These are phyloP conservation scores for Psidium friedrichsthalianum DNA, from an alignment of 345 rosid species.

Conservation along the genomic window DNA sequence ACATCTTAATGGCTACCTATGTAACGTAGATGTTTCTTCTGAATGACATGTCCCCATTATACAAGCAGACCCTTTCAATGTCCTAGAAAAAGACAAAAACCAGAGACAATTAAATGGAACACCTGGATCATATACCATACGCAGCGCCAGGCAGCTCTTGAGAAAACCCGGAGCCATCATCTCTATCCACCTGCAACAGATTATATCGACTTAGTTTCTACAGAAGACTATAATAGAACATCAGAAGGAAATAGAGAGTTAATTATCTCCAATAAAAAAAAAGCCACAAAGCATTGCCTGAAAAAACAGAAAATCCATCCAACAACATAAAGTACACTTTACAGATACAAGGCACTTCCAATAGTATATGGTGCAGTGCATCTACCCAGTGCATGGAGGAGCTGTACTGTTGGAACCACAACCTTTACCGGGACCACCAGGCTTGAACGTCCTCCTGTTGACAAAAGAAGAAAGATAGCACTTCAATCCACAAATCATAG, in stretches of 20 bases:
- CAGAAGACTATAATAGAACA: background rate
- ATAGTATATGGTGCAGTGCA: background rate
- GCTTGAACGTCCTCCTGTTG: constrained; percentile 48
- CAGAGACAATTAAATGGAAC: background rate
- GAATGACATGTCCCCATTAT: background rate
- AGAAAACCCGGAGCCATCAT: constrained; percentile 85
- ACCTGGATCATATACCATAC: constrained; percentile 79
- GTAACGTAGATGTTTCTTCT: background rate
- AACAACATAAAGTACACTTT: background rate
- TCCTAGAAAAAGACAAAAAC: background rate
- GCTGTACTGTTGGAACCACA: constrained; percentile 35
- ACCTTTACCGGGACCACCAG: constrained; percentile 16
- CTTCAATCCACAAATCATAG: background rate
- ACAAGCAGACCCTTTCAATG: background rate
- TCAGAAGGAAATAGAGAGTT: background rate
- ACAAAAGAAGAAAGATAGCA: constrained; percentile 3
- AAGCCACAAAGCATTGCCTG: background rate
- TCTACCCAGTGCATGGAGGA: constrained; percentile 74
- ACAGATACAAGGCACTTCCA: background rate
- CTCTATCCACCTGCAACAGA: constrained; percentile 53
- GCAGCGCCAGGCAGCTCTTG: constrained; percentile 63
- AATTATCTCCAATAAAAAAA: background rate
- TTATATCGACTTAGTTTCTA: background rate
- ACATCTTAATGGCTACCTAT: background rate
- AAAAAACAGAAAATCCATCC: background rate